Percentiles rank a stretch among this genome's conserved stretches.
phyloP scores from a whole-genome alignment of 495 filamentous ascomycete genomes.

The Penicillium nucicola region DNA sequence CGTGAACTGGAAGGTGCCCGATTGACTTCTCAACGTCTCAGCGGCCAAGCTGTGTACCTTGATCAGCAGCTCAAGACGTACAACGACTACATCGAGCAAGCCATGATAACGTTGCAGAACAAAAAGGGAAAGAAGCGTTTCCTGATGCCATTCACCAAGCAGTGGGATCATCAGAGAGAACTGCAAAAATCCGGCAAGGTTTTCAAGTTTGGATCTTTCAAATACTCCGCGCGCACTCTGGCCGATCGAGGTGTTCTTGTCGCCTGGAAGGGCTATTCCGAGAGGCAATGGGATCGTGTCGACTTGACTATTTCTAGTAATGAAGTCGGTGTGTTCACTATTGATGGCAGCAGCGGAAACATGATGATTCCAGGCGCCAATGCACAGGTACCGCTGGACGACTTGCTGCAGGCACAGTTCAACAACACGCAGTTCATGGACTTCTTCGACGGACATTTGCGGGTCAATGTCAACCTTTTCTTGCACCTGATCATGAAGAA shows the following conservation, averaged over 20 bases:
- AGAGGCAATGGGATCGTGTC: constrained; percentile 86
- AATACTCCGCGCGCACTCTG: constrained; percentile 86
- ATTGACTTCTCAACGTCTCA: constrained; percentile 76
- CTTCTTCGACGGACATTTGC: constrained; percentile 82
- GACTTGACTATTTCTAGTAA: constrained; percentile 93
- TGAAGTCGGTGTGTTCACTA: constrained; percentile 87
- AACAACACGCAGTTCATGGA: constrained; percentile 93
- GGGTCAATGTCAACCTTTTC: constrained; percentile 92
- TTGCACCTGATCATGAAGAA: constrained; percentile 96
- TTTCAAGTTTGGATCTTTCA: constrained; percentile 96
- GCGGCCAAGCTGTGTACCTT: constrained; percentile 87
- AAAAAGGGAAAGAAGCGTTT: constrained; percentile 96
- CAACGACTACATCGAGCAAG: constrained; percentile 98
- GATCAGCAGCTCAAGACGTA: constrained; percentile 95
- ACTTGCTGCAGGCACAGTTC: constrained; percentile 93
- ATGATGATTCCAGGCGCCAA: constrained; percentile 96
- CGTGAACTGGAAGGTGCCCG: constrained; percentile 87
- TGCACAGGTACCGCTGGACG: constrained; percentile 85
- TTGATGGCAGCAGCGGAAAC: constrained; percentile 87
- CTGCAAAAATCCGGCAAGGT: constrained; percentile 85
- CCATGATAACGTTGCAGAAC: constrained; percentile 96
- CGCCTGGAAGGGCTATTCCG: constrained; percentile 76
- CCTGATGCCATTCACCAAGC: constrained; percentile 95
- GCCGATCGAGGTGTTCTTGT: constrained; percentile 93
- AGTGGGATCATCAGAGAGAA: constrained; percentile 97